These are phyloP conservation scores for Aspergillus conjunctus DNA, from an alignment of 495 filamentous ascomycete genomes.

Conservation along the genomic window DNA sequence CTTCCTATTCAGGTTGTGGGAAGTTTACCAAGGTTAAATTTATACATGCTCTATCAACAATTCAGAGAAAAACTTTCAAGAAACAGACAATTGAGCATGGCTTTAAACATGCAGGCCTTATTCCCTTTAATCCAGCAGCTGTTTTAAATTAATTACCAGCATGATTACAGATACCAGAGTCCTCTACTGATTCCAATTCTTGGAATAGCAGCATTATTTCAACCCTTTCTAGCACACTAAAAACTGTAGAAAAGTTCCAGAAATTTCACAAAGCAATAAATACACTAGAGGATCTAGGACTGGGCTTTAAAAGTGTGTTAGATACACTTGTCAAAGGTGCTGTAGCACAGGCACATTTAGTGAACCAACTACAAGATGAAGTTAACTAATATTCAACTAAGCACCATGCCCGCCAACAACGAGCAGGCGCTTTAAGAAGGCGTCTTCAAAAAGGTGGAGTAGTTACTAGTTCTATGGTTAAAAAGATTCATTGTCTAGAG, in stretches of 20 bases:
- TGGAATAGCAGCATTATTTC: no score
- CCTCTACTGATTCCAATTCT: no score
- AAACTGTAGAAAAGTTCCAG: background rate
- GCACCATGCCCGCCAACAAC: background rate
- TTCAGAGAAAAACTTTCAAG: background rate
- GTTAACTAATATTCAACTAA: background rate
- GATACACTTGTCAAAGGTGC: background rate
- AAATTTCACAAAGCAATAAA: background rate
- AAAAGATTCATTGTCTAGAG: no score
- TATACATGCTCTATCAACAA: background rate
- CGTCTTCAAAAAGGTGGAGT: no score
- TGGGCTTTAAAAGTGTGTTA: background rate
- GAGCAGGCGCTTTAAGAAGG: no score
- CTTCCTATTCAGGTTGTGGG: no score
- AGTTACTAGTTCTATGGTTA: no score
- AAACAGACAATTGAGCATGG: background rate
- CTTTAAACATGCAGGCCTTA: background rate
- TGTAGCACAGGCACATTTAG: background rate
- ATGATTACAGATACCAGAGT: no score
- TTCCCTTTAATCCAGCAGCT: background rate
- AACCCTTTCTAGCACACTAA: background rate
- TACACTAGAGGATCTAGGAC: background rate
- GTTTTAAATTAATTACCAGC: no score
- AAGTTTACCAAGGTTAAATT: no score
- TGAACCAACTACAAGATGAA: background rate